Evolutionary conservation across 2,329 filamentous ascomycete species (phyloP), one percentile per base, ranked within the genome.

Genomic region (Fusarium sp.): DNA sequence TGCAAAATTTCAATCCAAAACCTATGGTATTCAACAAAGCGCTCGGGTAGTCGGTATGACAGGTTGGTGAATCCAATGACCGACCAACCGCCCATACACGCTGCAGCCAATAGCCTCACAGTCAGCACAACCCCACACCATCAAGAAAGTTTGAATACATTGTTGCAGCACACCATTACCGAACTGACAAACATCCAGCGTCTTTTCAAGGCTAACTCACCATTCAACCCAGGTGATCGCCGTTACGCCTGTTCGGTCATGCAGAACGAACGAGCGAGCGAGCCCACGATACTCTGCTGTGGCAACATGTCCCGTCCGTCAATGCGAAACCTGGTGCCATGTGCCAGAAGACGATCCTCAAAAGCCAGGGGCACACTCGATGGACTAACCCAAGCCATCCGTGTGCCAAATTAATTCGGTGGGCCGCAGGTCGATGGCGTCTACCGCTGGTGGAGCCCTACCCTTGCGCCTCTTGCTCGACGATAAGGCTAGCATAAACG

Each of bases 381-480:
- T 55, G 65, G 38, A 51, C 72, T 74, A 72, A 63, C 62, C 57
- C 61, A 74, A 74, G 72, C 72, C 72, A 74, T 71, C 72, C 72
- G 70, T 71, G 66, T 74, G 72, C 72, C 69, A 74, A 71, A 66
- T 64, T 67, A 65, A 60, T 57, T 50, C 42, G 53, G 62, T 71
- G 51, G 62, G 42, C 56, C 62, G 40, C 57, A 67, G 45, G 36
- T 51, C 53, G 44, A 70, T 67, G 69, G 71, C 45, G 69, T 65
- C 67, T 67, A 38, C 59, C 55, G 55, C 53, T 47, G 67, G 67
- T 68, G 62, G 63, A 63, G 58, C 49, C 38, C 42, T 50, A 49
- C 41, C 65, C 61, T 41, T 58, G 50, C 46, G 34, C 52, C 55
- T 31, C 52, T 60, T 37, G 47, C 40, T 65, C 6, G 34, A 30